A percentile compares a stretch with the other conserved stretches of the same genome.
Conservation (phyloP, 129 eudicot species). For the Arctium minus region DNA sequence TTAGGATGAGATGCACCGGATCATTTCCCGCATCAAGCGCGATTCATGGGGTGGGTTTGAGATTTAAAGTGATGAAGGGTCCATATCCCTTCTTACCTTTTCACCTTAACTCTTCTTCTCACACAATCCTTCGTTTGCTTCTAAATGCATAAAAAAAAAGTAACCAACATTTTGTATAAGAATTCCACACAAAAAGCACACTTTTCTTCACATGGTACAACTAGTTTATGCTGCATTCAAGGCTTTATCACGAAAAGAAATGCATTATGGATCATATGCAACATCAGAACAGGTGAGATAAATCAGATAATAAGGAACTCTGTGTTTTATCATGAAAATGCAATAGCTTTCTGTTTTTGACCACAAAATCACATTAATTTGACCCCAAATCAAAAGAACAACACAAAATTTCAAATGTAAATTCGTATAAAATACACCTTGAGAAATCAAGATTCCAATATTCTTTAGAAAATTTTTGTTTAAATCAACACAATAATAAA, state of each 20-base stretch:
- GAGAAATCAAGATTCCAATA: neutral
- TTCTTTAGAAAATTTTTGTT: neutral
- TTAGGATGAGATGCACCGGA: too few relatives aligned
- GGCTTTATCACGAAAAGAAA: conserved; percentile 62
- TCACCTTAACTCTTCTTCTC: too few relatives aligned
- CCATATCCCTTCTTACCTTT: too few relatives aligned
- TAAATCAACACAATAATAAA: neutral
- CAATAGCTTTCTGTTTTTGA: too few relatives aligned
- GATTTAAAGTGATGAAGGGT: too few relatives aligned
- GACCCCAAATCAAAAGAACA: neutral
- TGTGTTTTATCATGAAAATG: neutral
- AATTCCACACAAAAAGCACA: too few relatives aligned
- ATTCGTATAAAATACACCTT: neutral
- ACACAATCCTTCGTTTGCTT: too few relatives aligned
- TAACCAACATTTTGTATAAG: too few relatives aligned
- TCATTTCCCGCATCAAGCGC: too few relatives aligned
- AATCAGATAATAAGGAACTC: neutral
- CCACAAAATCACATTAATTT: too few relatives aligned
- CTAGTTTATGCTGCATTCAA: conserved; percentile 38
- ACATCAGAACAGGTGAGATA: conserved; percentile 55
- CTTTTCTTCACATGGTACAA: neutral
- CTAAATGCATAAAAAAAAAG: too few relatives aligned
- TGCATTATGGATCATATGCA: conserved; percentile 67
- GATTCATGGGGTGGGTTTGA: too few relatives aligned
- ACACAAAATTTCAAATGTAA: neutral